These are phyloP conservation scores for Anthracocystis setariae DNA, from an alignment of 1,284 basidiomycete genomes.

Conservation along the genomic window DNA sequence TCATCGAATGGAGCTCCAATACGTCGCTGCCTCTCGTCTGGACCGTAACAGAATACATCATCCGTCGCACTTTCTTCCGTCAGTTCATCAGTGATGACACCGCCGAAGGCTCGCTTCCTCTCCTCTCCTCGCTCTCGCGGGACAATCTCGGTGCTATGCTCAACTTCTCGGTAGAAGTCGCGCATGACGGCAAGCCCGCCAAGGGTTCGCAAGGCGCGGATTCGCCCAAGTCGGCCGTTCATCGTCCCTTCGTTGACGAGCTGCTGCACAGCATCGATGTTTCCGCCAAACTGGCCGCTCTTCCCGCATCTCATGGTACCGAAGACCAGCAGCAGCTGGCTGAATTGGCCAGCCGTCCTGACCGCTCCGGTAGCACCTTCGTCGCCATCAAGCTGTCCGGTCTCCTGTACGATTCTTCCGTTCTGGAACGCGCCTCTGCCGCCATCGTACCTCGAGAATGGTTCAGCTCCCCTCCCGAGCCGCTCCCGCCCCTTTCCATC, in stretches of 20 bases:
- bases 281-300: constrained; percentile 36
- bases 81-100: constrained; percentile 91
- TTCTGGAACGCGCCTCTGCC: constrained; percentile 55
- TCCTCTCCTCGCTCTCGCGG: constrained; percentile 73
- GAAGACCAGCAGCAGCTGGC: constrained; percentile 27
- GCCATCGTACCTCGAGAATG: constrained; percentile 57
- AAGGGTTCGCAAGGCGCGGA: constrained; percentile 70
- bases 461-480: constrained; percentile 56
- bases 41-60: constrained; percentile 76
- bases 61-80: constrained; percentile 84
- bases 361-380: constrained; percentile 53
- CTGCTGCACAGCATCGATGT: constrained; percentile 54
- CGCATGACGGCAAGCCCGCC: constrained; percentile 72
- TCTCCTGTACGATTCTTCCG: constrained; percentile 50
- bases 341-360: constrained; percentile 33
- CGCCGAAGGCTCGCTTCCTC: constrained; percentile 75
- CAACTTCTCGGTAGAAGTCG: constrained; percentile 85
- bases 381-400: constrained; percentile 64
- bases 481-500: constrained; percentile 46
- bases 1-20: constrained; percentile 74
- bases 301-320: constrained; percentile 35
- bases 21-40: constrained; percentile 77
- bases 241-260: constrained; percentile 49
- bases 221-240: constrained; percentile 23
- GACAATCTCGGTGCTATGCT: constrained; percentile 80